Evolutionary conservation across 2,329 filamentous ascomycete species (phyloP).

Genomic region (Diaporthe australafricana): DNA sequence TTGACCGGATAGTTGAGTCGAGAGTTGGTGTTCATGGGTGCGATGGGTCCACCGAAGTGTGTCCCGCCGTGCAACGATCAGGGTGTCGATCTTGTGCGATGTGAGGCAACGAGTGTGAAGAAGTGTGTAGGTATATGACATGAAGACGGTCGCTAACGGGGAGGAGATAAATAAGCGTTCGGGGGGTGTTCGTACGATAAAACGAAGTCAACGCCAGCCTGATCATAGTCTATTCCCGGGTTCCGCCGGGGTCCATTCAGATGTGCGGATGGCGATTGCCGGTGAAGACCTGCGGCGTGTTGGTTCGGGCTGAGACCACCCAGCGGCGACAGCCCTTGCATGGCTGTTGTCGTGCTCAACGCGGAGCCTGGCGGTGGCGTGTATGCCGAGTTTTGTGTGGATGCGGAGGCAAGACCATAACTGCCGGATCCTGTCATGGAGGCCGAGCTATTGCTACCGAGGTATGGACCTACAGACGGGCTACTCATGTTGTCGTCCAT

Average conservation of each 20-base stretch:
- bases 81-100: not conserved
- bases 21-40: conserved; percentile 6
- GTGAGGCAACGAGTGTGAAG: conserved; percentile 28
- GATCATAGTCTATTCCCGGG: conserved; percentile 75
- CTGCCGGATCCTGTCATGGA: conserved; percentile 64
- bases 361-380: conserved; percentile 56
- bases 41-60: conserved; percentile 19
- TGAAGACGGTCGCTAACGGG: conserved; percentile 59
- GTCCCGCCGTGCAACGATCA: conserved; percentile 13
- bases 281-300: conserved; percentile 45
- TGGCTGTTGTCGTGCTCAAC: conserved; percentile 34
- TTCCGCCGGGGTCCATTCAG: conserved; percentile 47
- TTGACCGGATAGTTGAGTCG: conserved; percentile 8
- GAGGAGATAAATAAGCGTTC: conserved; percentile 75
- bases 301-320: conserved; percentile 37
- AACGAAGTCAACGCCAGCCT: conserved; percentile 90
- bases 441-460: conserved; percentile 25
- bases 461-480: conserved; percentile 52
- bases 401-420: conserved; percentile 62
- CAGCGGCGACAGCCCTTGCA: conserved; percentile 31
- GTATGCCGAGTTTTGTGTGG: conserved; percentile 53
- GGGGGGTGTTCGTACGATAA: conserved; percentile 81
- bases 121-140: conserved; percentile 5
- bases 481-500: conserved; percentile 59
- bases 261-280: conserved; percentile 45